Evolutionary conservation across 2,329 filamentous ascomycete species (phyloP), one percentile per base, ranked within the genome.

Genomic region (Ophiosphaerella korrae): DNA sequence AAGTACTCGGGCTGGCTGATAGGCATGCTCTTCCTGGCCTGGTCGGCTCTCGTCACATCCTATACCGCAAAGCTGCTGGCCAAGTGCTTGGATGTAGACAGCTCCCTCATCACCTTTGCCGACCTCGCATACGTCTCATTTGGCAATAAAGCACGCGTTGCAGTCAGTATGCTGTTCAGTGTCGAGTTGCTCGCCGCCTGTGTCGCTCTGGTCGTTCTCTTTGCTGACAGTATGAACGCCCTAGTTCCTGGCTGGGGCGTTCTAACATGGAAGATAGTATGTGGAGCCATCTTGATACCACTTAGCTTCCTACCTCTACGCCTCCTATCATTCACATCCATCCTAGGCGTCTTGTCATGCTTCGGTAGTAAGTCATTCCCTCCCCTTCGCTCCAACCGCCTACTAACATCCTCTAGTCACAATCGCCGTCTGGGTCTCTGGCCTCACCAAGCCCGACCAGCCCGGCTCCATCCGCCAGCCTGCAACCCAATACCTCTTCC

Each of bases 91-190:
- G 88, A 96, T 60, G 84, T 91, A 18, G 90, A 97, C 74, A 84
- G 83, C 52, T 89, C 85, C 43, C 84, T 97, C 57, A 92, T 97
- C 64, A 97, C 93, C 2, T 97, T 97, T 73, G 94, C 92, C 31
- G 93, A 97, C 69, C 79, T 97, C 41, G 94, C 93, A 2, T 97
- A 88, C 67, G 88, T 96, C 61, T 92, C 91, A 16, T 97, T 95
- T 72, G 93, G 93, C 7, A 84, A 86, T 13, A 87, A 84, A 50
- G 93, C 92, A 32, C 87, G 93, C 32, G 79, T 96, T 31, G 83
- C 88, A 26, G 93, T 90, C 7, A 95, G 91, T 55, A 78, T 95
- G 1, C 80, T 97, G 13, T 97, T 97, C 75, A 92, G 87, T 9
- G 72, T 97, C 37, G 93, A 97, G 73, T 81, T 97, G 23, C 75